Evolutionary conservation across 2,329 filamentous ascomycete genomes (phyloP).

Genomic region (Metarhizium brunneum): DNA sequence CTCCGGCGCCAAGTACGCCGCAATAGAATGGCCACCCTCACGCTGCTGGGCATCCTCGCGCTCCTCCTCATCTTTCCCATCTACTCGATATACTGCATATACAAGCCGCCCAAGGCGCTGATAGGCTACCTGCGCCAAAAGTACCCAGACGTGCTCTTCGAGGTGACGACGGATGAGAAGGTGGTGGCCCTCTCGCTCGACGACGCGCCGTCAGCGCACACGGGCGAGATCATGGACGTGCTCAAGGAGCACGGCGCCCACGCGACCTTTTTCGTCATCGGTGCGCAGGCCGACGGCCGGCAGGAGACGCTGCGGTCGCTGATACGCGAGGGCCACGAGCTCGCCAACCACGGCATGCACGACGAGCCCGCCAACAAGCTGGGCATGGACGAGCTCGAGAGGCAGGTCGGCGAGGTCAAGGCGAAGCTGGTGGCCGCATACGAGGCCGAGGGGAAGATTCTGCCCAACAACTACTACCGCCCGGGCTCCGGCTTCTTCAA

Average conservation of each 20-base stretch:
- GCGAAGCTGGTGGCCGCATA: slow-evolving; percentile 49
- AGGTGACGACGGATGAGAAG: slow-evolving; percentile 48
- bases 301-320: slow-evolving; percentile 47
- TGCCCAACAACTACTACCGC: slow-evolving; percentile 61
- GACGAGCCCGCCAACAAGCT: slow-evolving; percentile 67
- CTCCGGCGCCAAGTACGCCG: slow-evolving; percentile 48
- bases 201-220: slow-evolving; percentile 70
- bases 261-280: slow-evolving; percentile 87
- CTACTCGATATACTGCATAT: slow-evolving; percentile 56
- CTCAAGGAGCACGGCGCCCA: slow-evolving; percentile 57
- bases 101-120: slow-evolving; percentile 68
- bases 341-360: slow-evolving; percentile 84
- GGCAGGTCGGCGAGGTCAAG: slow-evolving; percentile 59
- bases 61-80: slow-evolving; percentile 27
- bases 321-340: slow-evolving; percentile 55
- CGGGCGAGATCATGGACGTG: slow-evolving; percentile 57
- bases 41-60: slow-evolving; percentile 28
- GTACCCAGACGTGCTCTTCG: slow-evolving; percentile 75
- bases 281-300: slow-evolving; percentile 56
- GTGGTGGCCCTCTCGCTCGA: slow-evolving; percentile 79
- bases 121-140: slow-evolving; percentile 60
- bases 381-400: slow-evolving; percentile 45
- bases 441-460: slow-evolving; percentile 28
- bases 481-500: slow-evolving; percentile 82
- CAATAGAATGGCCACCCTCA: slow-evolving; percentile 47